Conservation (phyloP, 164 flowering plant species). For the Chimonanthus salicifolius region DNA sequence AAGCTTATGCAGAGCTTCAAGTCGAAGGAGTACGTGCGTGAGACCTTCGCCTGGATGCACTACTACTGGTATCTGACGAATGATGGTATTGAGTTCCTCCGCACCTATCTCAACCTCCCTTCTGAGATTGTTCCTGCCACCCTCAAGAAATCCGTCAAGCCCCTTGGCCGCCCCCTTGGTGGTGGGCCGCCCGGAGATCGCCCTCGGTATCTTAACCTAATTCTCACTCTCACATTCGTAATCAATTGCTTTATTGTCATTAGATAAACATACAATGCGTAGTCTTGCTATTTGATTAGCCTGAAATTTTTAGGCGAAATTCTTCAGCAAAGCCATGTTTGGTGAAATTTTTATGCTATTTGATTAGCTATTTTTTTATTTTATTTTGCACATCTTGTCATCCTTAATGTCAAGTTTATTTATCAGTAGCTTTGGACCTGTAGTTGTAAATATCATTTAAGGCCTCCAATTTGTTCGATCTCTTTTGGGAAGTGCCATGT, state of each 20-base stretch:
- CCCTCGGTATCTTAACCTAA: too few species aligned
- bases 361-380: too few species aligned
- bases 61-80: slow-evolving; percentile 45
- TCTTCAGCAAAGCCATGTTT: neutral
- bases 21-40: slow-evolving; percentile 39
- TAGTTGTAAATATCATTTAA: too few species aligned
- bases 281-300: neutral
- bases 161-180: slow-evolving; percentile 40
- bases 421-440: too few species aligned
- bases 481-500: too few species aligned
- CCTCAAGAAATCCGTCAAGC: slow-evolving; percentile 36
- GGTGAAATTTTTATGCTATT: too few species aligned
- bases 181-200: slow-evolving; percentile 4
- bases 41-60: slow-evolving; percentile 42
- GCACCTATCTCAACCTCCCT: slow-evolving; percentile 52
- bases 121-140: slow-evolving; percentile 56
- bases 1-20: slow-evolving; percentile 50
- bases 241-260: neutral
- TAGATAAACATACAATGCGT: neutral
- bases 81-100: slow-evolving; percentile 50
- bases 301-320: neutral
- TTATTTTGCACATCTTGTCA: too few species aligned
- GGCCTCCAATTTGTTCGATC: too few species aligned
- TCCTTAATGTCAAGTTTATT: too few species aligned
- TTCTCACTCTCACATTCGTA: too few species aligned